A percentile compares a stretch with the other conserved stretches of the same genome.
Conservation (phyloP, 2,329 filamentous ascomycete genomes). For the Xylaria sp. region DNA sequence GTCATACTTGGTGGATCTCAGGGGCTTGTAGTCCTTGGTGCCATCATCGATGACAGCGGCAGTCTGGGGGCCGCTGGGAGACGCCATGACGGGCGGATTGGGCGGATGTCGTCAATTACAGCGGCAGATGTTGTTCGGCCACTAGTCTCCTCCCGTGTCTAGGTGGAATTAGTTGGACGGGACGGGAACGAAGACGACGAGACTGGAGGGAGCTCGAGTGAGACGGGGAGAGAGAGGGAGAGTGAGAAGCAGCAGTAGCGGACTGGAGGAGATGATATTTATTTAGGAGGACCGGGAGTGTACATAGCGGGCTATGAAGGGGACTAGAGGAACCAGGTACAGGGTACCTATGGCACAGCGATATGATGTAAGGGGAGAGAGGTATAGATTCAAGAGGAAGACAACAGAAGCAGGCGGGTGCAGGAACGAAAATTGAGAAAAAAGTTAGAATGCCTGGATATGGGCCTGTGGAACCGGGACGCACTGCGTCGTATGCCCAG, state of each 20-base stretch:
- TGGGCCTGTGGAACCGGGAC: not conserved
- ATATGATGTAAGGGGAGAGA: not conserved
- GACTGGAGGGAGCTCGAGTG: constrained; percentile 2
- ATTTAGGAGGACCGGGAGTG: not conserved
- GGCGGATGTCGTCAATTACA: constrained; percentile 29
- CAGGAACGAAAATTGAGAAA: not conserved
- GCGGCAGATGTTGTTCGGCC: constrained; percentile 18
- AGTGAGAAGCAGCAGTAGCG: not conserved
- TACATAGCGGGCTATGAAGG: not conserved
- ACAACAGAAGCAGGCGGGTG: not conserved
- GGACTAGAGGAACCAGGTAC: not conserved
- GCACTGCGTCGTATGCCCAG: not conserved
- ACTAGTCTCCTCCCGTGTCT: constrained; percentile 18
- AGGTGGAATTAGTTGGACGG: constrained; percentile 10
- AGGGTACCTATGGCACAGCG: not conserved
- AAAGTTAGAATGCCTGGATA: not conserved
- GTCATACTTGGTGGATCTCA: constrained; percentile 44
- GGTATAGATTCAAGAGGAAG: not conserved
- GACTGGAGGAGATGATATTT: not conserved
- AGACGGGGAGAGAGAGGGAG: constrained; percentile 5
- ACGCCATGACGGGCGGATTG: constrained; percentile 33
- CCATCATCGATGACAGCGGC: constrained; percentile 42
- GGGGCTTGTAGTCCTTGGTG: constrained; percentile 39
- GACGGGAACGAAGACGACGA: constrained; percentile 2
- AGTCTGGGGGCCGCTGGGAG: constrained; percentile 32